Evolutionary conservation across 1,284 basidiomycete genomes (phyloP).

Genomic region (Puccinia triticina): DNA sequence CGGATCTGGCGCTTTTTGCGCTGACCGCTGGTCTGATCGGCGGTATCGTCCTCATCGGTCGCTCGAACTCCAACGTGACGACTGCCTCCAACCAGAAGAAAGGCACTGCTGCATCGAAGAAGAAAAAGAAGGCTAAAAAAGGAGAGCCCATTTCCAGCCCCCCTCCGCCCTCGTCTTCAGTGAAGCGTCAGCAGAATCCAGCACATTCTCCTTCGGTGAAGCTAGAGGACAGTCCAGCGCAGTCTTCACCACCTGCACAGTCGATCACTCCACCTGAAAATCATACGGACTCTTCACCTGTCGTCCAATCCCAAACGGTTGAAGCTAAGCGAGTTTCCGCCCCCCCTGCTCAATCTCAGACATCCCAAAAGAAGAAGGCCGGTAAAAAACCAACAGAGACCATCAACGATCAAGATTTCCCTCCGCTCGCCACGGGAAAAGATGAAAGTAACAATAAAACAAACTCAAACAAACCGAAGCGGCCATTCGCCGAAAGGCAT

Average conservation of each 20-base stretch:
- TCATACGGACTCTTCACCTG: not conserved
- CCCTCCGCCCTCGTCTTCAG: not conserved
- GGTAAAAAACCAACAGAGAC: not conserved
- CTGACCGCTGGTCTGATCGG: conserved; percentile 43
- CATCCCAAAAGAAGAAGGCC: not conserved
- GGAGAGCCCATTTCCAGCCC: not conserved
- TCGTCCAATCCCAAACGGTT: not conserved
- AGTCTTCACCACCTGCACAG: not conserved
- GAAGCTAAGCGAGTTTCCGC: not conserved
- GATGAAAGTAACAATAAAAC: not conserved
- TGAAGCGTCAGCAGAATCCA: not conserved
- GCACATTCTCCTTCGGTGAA: not conserved
- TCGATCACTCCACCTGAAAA: not conserved
- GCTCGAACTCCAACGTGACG: conserved; percentile 6
- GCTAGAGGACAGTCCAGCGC: not conserved
- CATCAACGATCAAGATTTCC: conserved; percentile 29
- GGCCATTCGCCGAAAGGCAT: conserved; percentile 44
- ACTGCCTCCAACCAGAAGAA: not conserved
- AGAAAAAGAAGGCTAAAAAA: conserved; percentile 39
- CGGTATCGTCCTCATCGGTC: conserved; percentile 26
- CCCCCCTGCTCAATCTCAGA: not conserved
- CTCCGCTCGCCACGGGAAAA: not conserved
- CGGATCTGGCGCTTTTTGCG: conserved; percentile 35
- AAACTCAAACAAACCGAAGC: conserved; percentile 31
- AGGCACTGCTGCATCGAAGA: conserved; percentile 6